Evolutionary conservation across 2,329 filamentous ascomycete genomes (phyloP).

Genomic region (Pleoardoris graminearum): DNA sequence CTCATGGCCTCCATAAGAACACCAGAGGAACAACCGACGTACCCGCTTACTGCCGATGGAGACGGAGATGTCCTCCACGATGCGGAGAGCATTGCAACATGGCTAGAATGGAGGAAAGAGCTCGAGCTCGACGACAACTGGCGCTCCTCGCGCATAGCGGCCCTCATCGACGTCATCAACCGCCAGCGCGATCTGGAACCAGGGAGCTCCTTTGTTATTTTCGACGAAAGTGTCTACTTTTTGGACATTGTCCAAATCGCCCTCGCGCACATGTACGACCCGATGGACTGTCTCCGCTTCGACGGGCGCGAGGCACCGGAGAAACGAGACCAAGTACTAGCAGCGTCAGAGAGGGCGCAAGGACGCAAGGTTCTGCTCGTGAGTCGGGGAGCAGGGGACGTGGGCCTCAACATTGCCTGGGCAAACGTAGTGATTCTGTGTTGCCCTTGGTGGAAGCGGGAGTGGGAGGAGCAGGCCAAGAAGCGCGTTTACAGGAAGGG

Average conservation of each 20-base stretch:
- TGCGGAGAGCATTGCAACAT: background rate
- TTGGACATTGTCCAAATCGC: background rate
- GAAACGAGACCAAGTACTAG: background rate
- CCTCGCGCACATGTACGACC: background rate
- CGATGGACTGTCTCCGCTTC: background rate
- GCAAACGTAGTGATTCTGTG: background rate
- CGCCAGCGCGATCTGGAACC: background rate
- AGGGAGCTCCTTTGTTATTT: background rate
- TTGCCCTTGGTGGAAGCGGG: background rate
- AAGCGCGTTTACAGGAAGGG: background rate
- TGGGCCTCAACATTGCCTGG: background rate
- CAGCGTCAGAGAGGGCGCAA: background rate
- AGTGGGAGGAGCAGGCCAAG: background rate
- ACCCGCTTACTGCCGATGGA: background rate
- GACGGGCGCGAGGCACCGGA: background rate
- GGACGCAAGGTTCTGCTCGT: background rate
- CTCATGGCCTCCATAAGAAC: background rate
- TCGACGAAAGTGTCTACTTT: background rate
- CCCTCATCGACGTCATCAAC: background rate
- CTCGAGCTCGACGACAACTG: background rate
- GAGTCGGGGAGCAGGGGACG: background rate
- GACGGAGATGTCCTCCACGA: background rate
- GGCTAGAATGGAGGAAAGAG: background rate
- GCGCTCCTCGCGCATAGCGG: background rate
- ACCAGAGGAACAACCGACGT: background rate